Evolutionary conservation across 2,329 filamentous ascomycete genomes (phyloP).

Genomic region (Penicillium brevicompactum): DNA sequence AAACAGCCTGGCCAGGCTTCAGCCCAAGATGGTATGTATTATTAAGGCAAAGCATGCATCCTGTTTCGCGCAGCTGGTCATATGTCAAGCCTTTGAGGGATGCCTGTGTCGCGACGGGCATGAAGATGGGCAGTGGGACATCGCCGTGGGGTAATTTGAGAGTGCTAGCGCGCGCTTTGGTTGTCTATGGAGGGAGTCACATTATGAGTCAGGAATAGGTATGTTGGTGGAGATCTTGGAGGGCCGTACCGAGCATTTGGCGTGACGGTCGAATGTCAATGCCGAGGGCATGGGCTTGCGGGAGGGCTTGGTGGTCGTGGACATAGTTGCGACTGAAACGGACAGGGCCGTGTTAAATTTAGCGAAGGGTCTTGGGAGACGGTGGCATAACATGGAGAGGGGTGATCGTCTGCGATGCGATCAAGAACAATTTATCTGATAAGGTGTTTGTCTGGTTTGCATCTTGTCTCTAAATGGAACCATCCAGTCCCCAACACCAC

Average conservation of each 20-base stretch:
- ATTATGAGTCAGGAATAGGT: slow-evolving; percentile 4
- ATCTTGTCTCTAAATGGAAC: background rate
- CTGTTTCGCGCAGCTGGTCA: slow-evolving; percentile 84
- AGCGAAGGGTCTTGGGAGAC: slow-evolving; percentile 8
- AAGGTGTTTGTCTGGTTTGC: slow-evolving; percentile 29
- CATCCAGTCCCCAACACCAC: too few relatives aligned
- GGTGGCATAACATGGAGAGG: slow-evolving; percentile 21
- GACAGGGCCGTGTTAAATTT: background rate
- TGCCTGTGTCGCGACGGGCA: slow-evolving; percentile 97
- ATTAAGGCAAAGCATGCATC: slow-evolving; percentile 89
- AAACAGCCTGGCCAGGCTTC: slow-evolving; percentile 87
- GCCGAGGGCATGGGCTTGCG: slow-evolving; percentile 56
- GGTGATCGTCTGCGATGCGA: slow-evolving; percentile 13
- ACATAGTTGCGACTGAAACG: slow-evolving; percentile 29
- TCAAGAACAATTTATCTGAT: slow-evolving; percentile 21
- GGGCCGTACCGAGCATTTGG: slow-evolving; percentile 73
- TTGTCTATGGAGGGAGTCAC: slow-evolving; percentile 63
- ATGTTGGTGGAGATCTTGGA: slow-evolving; percentile 7
- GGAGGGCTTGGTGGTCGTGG: slow-evolving; percentile 23
- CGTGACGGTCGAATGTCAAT: slow-evolving; percentile 75
- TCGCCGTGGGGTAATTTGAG: slow-evolving; percentile 88
- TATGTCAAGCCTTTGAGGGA: slow-evolving; percentile 94
- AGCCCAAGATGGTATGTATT: slow-evolving; percentile 97
- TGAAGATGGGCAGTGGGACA: slow-evolving; percentile 90
- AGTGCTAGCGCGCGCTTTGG: slow-evolving; percentile 86